phyloP scores from a whole-genome alignment of 2,329 filamentous ascomycete species.

The Tothia fuscella region DNA sequence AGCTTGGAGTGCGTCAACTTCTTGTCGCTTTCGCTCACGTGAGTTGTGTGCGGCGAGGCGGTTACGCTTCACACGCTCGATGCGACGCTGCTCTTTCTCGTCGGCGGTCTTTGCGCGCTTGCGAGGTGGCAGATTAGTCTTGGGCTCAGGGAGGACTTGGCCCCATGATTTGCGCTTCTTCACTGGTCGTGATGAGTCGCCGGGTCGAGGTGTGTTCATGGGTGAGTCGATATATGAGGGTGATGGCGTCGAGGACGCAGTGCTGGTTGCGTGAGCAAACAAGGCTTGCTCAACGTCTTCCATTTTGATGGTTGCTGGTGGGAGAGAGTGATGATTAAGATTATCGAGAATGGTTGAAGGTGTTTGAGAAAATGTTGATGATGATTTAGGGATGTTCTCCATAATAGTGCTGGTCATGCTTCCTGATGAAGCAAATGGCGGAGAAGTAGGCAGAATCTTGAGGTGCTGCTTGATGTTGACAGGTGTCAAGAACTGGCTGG shows the following conservation, averaged over 20 bases:
- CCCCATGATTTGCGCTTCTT: conserved; percentile 99
- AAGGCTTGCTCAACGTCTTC: conserved; percentile 26
- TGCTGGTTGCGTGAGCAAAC: conserved; percentile 15
- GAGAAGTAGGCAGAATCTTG: no score
- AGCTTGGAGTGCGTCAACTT: conserved; percentile 72
- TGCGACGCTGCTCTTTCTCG: conserved; percentile 95
- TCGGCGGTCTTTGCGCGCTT: conserved; percentile 98
- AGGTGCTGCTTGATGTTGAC: no score
- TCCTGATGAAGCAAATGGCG: no score
- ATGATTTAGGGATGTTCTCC: no score
- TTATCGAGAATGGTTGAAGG: background rate
- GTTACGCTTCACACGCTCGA: conserved; percentile 93
- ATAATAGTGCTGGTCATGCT: no score
- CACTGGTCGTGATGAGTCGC: conserved; percentile 41
- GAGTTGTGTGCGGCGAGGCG: conserved; percentile 94
- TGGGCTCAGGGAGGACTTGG: conserved; percentile 89
- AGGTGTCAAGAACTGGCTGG: no score
- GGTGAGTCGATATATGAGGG: conserved; percentile 13
- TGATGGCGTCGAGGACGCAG: conserved; percentile 6
- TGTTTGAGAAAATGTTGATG: background rate
- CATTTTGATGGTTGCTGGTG: conserved; percentile 28
- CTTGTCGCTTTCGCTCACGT: conserved; percentile 77
- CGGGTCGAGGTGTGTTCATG: conserved; percentile 14
- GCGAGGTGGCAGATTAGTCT: conserved; percentile 87
- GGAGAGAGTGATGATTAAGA: conserved; percentile 1